A percentile compares a stretch with the other conserved stretches of the same genome.
These are phyloP conservation scores for Chamaecyparis obtusa DNA, from an alignment of 75 land plant genomes.

Conservation along the genomic window DNA sequence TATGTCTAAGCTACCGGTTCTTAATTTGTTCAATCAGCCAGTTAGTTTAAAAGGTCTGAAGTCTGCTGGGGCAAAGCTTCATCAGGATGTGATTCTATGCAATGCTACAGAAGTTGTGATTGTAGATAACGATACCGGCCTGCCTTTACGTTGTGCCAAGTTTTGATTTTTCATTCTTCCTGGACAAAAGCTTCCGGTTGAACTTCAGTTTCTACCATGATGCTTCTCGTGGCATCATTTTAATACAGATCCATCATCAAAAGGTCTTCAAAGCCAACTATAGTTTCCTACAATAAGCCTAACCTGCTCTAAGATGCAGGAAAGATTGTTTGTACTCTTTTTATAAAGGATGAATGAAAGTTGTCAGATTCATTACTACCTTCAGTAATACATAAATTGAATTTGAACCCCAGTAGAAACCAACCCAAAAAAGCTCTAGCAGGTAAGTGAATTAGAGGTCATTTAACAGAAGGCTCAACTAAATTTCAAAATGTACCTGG, in stretches of 20 bases:
- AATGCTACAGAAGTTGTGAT: conserved; percentile 51
- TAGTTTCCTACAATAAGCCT: background rate
- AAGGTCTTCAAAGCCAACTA: background rate
- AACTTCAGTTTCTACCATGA: background rate
- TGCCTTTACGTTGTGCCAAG: conserved; percentile 63
- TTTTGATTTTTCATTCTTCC: conserved; percentile 42
- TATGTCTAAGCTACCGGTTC: conserved; percentile 76
- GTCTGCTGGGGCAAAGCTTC: conserved; percentile 91
- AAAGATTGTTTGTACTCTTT: background rate
- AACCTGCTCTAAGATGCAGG: background rate
- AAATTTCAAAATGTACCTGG: background rate
- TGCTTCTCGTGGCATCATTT: background rate
- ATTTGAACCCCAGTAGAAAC: background rate
- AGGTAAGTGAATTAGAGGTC: background rate
- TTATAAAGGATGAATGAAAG: background rate
- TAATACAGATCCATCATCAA: background rate
- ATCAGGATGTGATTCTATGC: conserved; percentile 81
- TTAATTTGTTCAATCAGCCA: conserved; percentile 96
- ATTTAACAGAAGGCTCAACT: background rate
- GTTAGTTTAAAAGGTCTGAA: conserved; percentile 74
- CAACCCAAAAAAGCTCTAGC: background rate
- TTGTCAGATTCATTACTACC: background rate
- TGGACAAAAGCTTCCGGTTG: background rate
- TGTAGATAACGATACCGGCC: conserved; percentile 73
- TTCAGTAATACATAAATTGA: background rate